Conservation (phyloP, 805 yeast species). For the Spencermartinsiella europaea region DNA sequence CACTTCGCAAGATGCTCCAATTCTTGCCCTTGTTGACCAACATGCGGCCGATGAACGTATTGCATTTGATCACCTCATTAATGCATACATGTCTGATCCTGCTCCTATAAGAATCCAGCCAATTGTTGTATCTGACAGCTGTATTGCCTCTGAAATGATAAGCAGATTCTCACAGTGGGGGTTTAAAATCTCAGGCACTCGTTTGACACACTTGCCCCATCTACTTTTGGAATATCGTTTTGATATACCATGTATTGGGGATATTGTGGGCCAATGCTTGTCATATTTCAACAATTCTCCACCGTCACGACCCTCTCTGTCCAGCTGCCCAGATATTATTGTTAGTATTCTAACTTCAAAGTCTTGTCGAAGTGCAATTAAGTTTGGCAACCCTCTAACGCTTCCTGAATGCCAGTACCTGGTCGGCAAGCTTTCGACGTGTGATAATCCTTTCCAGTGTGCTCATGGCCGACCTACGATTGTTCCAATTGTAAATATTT, state of each 20-base stretch:
- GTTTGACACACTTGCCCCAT: not conserved
- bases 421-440: slow-evolving; percentile 39
- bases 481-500: slow-evolving; percentile 39
- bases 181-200: not conserved
- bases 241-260: not conserved
- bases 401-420: slow-evolving; percentile 41
- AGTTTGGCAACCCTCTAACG: slow-evolving; percentile 58
- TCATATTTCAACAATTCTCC: not conserved
- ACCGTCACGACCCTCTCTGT: not conserved
- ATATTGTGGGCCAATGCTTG: slow-evolving; percentile 15
- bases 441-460: slow-evolving; percentile 67
- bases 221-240: slow-evolving; percentile 2
- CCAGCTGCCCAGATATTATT: slow-evolving; percentile 46
- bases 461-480: slow-evolving; percentile 84
- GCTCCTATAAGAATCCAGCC: not conserved
- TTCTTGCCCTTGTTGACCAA: slow-evolving; percentile 57
- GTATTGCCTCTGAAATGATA: not conserved
- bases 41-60: slow-evolving; percentile 84
- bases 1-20: slow-evolving; percentile 11
- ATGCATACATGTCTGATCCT: slow-evolving; percentile 2
- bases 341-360: slow-evolving; percentile 47
- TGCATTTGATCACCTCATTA: slow-evolving; percentile 48
- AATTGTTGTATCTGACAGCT: not conserved
- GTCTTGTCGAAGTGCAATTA: slow-evolving; percentile 66
- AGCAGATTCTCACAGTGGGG: not conserved